Evolutionary conservation across 441 rosid genomes (phyloP).

Genomic region (Erodium trifolium): DNA sequence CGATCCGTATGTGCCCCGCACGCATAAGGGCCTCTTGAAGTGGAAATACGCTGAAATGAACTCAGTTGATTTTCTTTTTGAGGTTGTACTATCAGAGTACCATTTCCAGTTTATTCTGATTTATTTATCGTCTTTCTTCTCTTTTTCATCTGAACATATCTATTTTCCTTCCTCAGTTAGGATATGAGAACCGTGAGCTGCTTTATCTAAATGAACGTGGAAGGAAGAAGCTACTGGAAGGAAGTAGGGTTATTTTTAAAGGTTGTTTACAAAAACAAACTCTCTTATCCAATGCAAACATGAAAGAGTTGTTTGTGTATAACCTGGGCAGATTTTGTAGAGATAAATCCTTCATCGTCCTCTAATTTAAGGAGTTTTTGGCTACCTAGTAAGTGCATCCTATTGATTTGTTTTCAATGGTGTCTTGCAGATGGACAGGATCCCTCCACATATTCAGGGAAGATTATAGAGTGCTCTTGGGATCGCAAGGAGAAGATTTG

Average conservation of each 20-base stretch:
- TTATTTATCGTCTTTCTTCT: neutral
- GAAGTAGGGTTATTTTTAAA: constrained; percentile 56
- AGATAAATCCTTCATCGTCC: neutral
- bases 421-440: constrained; percentile 54
- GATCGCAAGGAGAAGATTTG: constrained; percentile 56
- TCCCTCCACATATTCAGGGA: constrained; percentile 66
- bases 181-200: constrained; percentile 46
- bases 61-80: constrained; percentile 90
- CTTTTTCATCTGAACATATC: constrained; percentile 8
- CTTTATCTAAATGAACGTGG: constrained; percentile 75
- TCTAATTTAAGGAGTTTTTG: no score
- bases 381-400: neutral
- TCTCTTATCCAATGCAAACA: no score
- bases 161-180: constrained; percentile 34
- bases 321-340: no score
- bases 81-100: constrained; percentile 30
- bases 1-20: constrained; percentile 93
- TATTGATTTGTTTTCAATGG: neutral
- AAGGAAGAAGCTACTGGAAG: constrained; percentile 79
- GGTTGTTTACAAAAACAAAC: constrained; percentile 31
- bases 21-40: constrained; percentile 93
- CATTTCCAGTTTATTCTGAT: constrained; percentile 4
- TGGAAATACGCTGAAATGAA: constrained; percentile 97
- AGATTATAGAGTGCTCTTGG: constrained; percentile 90
- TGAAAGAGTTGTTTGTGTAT: no score